These are phyloP conservation scores for Lentinula detonsa DNA, from an alignment of 768 basidiomycete genomes.

Conservation along the genomic window DNA sequence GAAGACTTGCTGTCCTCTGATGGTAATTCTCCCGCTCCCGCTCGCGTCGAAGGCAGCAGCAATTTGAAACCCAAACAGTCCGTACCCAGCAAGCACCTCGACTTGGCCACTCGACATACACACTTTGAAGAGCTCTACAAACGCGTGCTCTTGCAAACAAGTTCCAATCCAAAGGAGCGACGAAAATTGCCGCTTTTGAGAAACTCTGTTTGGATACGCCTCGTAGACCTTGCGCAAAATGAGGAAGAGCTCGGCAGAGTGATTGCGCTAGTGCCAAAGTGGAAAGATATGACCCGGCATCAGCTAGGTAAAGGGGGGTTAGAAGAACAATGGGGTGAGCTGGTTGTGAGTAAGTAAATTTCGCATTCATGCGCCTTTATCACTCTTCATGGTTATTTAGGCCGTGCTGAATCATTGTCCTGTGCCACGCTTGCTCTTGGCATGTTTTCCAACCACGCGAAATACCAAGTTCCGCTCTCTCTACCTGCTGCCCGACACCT, in stretches of 20 bases:
- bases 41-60: neutral
- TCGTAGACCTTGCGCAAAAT: slow-evolving; percentile 31
- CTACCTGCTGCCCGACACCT: slow-evolving; percentile 32
- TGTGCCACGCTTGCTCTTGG: slow-evolving; percentile 36
- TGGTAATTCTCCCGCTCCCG: neutral
- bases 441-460: slow-evolving; percentile 37
- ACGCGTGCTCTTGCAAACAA: neutral
- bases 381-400: slow-evolving; percentile 16
- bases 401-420: slow-evolving; percentile 34
- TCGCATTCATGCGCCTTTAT: neutral
- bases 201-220: slow-evolving; percentile 28
- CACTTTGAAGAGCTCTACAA: slow-evolving; percentile 3
- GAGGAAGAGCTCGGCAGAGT: slow-evolving; percentile 29
- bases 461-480: slow-evolving; percentile 37
- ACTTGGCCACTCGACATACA: neutral
- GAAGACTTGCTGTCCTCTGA: neutral
- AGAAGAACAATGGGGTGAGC: slow-evolving; percentile 20
- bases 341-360: slow-evolving; percentile 30
- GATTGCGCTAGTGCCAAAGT: slow-evolving; percentile 25
- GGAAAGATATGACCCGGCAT: slow-evolving; percentile 27
- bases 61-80: neutral
- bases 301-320: slow-evolving; percentile 15
- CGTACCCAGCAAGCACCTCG: neutral
- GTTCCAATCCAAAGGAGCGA: neutral
- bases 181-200: slow-evolving; percentile 18